These are phyloP conservation scores for Aspergillus conjunctus DNA, from an alignment of 495 filamentous ascomycete genomes.

Conservation along the genomic window DNA sequence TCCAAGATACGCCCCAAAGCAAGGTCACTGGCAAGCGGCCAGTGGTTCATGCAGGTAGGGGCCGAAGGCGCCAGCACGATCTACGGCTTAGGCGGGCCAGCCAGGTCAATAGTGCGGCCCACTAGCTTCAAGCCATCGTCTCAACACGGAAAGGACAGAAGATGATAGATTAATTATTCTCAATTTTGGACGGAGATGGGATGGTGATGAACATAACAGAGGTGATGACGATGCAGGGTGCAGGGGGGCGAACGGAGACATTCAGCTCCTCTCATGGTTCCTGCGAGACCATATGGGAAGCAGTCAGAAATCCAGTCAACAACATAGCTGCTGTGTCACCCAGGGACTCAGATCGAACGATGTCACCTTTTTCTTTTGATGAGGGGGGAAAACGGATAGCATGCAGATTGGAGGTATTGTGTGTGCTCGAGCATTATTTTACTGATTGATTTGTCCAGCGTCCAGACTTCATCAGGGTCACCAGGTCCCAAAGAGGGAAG, in stretches of 20 bases:
- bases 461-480: too few relatives aligned
- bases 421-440: not conserved
- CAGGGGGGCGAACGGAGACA: slow-evolving; percentile 20
- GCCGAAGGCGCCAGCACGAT: slow-evolving; percentile 30
- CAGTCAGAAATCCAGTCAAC: slow-evolving; percentile 12
- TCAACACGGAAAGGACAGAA: slow-evolving; percentile 16
- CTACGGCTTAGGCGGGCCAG: slow-evolving; percentile 26
- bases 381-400: slow-evolving; percentile 2
- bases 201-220: slow-evolving; percentile 13
- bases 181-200: not conserved
- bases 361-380: slow-evolving; percentile 4
- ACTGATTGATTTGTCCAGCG: not conserved
- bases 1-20: not conserved
- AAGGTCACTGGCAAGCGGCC: slow-evolving; percentile 7
- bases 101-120: slow-evolving; percentile 30
- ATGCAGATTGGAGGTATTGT: not conserved
- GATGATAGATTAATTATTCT: slow-evolving; percentile 6
- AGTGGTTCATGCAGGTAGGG: slow-evolving; percentile 31
- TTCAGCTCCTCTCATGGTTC: slow-evolving; percentile 10
- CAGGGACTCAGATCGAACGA: slow-evolving; percentile 13
- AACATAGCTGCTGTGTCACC: slow-evolving; percentile 25
- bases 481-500: too few relatives aligned
- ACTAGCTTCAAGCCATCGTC: slow-evolving; percentile 16
- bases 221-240: slow-evolving; percentile 19
- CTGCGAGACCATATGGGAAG: slow-evolving; percentile 19